Evolutionary conservation across 1,284 basidiomycete species (phyloP).

Genomic region (Leccinum solheimii): DNA sequence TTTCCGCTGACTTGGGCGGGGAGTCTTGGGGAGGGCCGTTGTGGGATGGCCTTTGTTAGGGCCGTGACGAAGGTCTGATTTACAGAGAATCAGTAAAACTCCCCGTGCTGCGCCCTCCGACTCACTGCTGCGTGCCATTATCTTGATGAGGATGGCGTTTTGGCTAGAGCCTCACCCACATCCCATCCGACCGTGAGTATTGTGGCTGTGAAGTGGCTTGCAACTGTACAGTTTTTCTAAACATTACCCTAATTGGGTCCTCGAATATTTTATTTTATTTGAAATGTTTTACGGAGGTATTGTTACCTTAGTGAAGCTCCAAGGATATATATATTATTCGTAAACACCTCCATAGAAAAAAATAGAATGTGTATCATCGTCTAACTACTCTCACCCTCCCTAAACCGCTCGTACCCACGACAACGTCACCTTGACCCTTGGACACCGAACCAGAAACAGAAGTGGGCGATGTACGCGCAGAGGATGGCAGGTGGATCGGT

Average conservation of each 20-base stretch:
- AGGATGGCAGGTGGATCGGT: conserved; percentile 38
- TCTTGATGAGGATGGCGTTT: conserved; percentile 55
- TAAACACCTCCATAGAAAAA: conserved; percentile 2
- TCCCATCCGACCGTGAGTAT: conserved; percentile 18
- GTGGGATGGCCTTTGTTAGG: conserved; percentile 94
- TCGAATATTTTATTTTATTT: neutral
- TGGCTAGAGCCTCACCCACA: conserved; percentile 20
- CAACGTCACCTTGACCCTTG: conserved; percentile 36
- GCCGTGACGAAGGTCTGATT: conserved; percentile 85
- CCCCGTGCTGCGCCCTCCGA: conserved; percentile 10
- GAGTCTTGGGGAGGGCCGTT: conserved; percentile 77
- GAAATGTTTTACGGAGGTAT: neutral
- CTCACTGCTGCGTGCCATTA: conserved; percentile 74
- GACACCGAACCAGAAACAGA: conserved; percentile 32
- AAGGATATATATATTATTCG: conserved; percentile 14
- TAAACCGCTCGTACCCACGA: conserved; percentile 18
- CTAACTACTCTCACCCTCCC: conserved; percentile 52
- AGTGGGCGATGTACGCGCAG: conserved; percentile 52
- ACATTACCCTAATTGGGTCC: conserved; percentile 15
- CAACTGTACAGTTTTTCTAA: conserved; percentile 46
- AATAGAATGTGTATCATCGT: conserved; percentile 34
- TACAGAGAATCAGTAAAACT: conserved; percentile 9
- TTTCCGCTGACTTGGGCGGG: conserved; percentile 91
- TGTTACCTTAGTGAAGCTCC: conserved; percentile 13
- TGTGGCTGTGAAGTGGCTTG: conserved; percentile 37